phyloP scores from a whole-genome alignment of 805 yeast species.

The Yamadazyma philogaea region DNA sequence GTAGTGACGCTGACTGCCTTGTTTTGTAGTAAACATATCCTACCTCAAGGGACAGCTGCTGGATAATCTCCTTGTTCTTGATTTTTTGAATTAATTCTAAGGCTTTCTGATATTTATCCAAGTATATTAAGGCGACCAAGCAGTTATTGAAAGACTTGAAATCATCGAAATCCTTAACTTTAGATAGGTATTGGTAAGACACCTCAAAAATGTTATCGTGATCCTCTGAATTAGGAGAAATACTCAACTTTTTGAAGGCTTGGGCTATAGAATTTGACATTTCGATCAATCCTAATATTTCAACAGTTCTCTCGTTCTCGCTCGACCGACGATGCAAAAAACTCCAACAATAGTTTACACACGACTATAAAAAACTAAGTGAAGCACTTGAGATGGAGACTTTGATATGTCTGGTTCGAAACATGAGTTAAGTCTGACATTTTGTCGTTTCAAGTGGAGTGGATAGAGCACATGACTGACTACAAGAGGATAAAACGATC shows the following conservation, averaged over 20 bases:
- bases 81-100: conserved; percentile 38
- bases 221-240: conserved; percentile 25
- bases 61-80: conserved; percentile 31
- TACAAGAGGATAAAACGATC: no score
- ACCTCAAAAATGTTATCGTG: conserved; percentile 37
- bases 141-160: conserved; percentile 39
- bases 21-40: conserved; percentile 61
- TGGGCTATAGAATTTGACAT: conserved; percentile 41
- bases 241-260: conserved; percentile 40
- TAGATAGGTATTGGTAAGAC: conserved; percentile 40
- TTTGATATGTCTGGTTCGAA: no score
- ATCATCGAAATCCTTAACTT: conserved; percentile 36
- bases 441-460: no score
- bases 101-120: conserved; percentile 55
- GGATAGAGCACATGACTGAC: no score
- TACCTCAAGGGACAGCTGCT: conserved; percentile 44
- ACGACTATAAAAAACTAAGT: neutral
- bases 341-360: neutral
- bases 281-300: neutral
- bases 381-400: no score
- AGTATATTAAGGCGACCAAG: conserved; percentile 56
- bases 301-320: neutral
- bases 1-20: conserved; percentile 37
- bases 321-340: conserved; percentile 10
- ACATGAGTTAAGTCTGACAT: no score